Evolutionary conservation across 1,284 basidiomycete genomes (phyloP).

Genomic region (Pulveroboletus sp.): DNA sequence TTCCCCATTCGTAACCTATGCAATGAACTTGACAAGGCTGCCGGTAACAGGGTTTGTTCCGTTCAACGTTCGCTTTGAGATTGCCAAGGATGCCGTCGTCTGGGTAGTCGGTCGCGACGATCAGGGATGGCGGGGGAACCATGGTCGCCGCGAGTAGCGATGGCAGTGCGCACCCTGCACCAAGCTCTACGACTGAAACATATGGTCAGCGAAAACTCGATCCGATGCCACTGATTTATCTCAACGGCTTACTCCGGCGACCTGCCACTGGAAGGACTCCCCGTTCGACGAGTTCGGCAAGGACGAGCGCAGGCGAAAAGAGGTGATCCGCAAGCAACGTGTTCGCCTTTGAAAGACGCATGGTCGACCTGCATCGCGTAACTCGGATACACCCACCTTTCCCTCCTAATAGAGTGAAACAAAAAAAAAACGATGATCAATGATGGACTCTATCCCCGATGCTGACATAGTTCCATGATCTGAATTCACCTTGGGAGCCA

Average conservation of each 20-base stretch:
- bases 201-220: neutral
- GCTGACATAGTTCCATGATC: neutral
- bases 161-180: slow-evolving; percentile 64
- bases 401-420: slow-evolving; percentile 47
- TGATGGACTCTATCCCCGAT: slow-evolving; percentile 11
- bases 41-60: slow-evolving; percentile 45
- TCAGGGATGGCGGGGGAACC: slow-evolving; percentile 46
- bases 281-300: slow-evolving; percentile 65
- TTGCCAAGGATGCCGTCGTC: slow-evolving; percentile 61
- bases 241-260: slow-evolving; percentile 18
- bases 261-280: slow-evolving; percentile 42
- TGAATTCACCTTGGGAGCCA: slow-evolving; percentile 53
- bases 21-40: slow-evolving; percentile 45
- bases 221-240: neutral
- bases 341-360: slow-evolving; percentile 50
- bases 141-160: slow-evolving; percentile 57
- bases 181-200: slow-evolving; percentile 61
- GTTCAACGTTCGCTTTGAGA: slow-evolving; percentile 51
- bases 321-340: slow-evolving; percentile 71
- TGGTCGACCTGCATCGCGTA: slow-evolving; percentile 5
- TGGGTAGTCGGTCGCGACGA: slow-evolving; percentile 68
- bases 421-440: slow-evolving; percentile 1
- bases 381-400: slow-evolving; percentile 43
- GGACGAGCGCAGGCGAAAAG: slow-evolving; percentile 66
- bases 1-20: slow-evolving; percentile 66